A percentile compares a stretch with the other conserved stretches of the same genome.
Evolutionary conservation across 345 rosid species (phyloP).

Genomic region (Arabidopsis thaliana): TAIR10.1 NC_003076.8:25853501-25854000

Average conservation of each 20-base stretch:
- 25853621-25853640: slow-evolving; percentile 99
- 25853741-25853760: slow-evolving; percentile 31
- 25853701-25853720: slow-evolving; percentile 53
- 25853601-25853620: slow-evolving; percentile 96
- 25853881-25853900: slow-evolving; percentile 16
- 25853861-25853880: slow-evolving; percentile 65
- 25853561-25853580: slow-evolving; percentile 83
- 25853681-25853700: slow-evolving; percentile 82
- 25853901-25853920: slow-evolving; percentile 16
- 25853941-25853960: slow-evolving; percentile 40
- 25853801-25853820: slow-evolving; percentile 33
- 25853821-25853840: slow-evolving; percentile 35
- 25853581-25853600: slow-evolving; percentile 97
- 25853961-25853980: slow-evolving; percentile 41
- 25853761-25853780: slow-evolving; percentile 38
- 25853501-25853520: slow-evolving; percentile 93
- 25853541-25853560: slow-evolving; percentile 98
- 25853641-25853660: slow-evolving; percentile 94
- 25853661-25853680: slow-evolving; percentile 80
- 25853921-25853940: not conserved
- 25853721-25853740: slow-evolving; percentile 28
- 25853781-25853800: slow-evolving; percentile 29
- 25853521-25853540: slow-evolving; percentile 91
- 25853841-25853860: slow-evolving; percentile 53
- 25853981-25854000: slow-evolving; percentile 8